Evolutionary conservation across 1,284 basidiomycete species (phyloP).

Genomic region (Cryptococcus amylolentus): DNA sequence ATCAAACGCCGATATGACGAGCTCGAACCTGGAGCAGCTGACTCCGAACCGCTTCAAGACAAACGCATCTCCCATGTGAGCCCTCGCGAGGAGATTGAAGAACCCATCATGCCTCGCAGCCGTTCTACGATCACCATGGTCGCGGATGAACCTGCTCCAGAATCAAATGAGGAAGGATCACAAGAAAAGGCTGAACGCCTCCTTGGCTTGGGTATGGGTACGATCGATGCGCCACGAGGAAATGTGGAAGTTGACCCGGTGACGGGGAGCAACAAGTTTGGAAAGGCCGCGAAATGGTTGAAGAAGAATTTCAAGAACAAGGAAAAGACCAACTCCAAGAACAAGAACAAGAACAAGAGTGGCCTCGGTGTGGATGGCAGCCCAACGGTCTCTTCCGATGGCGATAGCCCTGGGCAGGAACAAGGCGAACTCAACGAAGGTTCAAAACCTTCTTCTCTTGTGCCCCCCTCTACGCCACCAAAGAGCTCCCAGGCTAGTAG

Average conservation of each 20-base stretch:
- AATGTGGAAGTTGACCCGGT: conserved; percentile 6
- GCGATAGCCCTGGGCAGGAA: conserved; percentile 1
- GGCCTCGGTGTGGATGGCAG: not conserved
- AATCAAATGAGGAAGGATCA: conserved; percentile 8
- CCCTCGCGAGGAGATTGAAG: conserved; percentile 3
- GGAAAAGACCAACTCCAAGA: conserved; percentile 20
- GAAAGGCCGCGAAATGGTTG: conserved; percentile 46
- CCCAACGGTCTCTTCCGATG: not conserved
- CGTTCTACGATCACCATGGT: conserved; percentile 51
- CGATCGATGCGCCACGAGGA: conserved; percentile 5
- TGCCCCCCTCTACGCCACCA: not conserved
- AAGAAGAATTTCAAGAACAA: conserved; percentile 43
- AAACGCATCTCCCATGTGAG: conserved; percentile 23
- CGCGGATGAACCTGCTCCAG: conserved; percentile 27
- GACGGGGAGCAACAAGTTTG: conserved; percentile 18
- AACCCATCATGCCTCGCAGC: conserved; percentile 28
- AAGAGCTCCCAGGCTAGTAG: not conserved
- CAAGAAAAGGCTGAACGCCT: conserved; percentile 40
- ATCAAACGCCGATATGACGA: conserved; percentile 53
- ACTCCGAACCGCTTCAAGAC: conserved; percentile 19
- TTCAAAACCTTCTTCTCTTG: not conserved
- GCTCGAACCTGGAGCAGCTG: conserved; percentile 40
- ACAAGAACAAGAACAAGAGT: conserved; percentile 11
- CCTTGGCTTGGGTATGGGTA: conserved; percentile 33
- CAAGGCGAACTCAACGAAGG: not conserved